Evolutionary conservation across 2,329 filamentous ascomycete species (phyloP).

Genomic region (Ophiostoma sp.): DNA sequence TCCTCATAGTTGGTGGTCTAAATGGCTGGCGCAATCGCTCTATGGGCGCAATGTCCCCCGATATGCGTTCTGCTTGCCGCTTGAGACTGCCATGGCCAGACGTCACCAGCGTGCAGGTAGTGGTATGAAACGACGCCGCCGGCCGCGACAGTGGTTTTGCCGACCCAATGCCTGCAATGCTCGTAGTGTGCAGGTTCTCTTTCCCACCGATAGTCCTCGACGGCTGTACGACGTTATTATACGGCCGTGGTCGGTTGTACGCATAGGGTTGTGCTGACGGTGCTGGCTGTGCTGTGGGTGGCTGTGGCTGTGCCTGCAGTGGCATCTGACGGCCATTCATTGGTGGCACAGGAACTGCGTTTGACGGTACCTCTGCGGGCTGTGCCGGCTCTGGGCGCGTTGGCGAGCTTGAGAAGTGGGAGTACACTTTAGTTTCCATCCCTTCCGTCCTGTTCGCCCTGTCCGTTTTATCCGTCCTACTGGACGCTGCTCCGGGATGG

Average conservation of each 20-base stretch:
- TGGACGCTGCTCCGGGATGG: background rate
- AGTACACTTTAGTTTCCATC: conserved; percentile 39
- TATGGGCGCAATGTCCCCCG: conserved; percentile 39
- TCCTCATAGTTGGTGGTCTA: conserved; percentile 51
- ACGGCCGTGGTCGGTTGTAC: conserved; percentile 19
- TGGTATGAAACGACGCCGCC: conserved; percentile 46
- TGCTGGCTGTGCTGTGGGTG: background rate
- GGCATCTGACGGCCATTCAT: background rate
- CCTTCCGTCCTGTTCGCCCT: background rate
- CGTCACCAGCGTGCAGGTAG: conserved; percentile 36
- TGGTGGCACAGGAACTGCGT: background rate
- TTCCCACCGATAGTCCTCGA: background rate
- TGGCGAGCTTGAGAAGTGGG: conserved; percentile 56
- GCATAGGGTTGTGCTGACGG: background rate
- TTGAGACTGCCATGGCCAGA: conserved; percentile 31
- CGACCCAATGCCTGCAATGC: background rate
- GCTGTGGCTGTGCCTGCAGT: background rate
- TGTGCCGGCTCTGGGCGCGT: conserved; percentile 3
- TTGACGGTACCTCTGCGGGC: background rate
- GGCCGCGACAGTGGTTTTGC: conserved; percentile 29
- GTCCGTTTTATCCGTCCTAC: too few relatives aligned
- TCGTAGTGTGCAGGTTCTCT: conserved; percentile 8
- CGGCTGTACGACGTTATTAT: background rate
- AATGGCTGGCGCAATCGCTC: conserved; percentile 51
- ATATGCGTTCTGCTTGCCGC: background rate